Percentiles rank a stretch among this genome's conserved stretches.
phyloP scores from a whole-genome alignment of 805 yeast genomes.

The Pichia cephalocereana region DNA sequence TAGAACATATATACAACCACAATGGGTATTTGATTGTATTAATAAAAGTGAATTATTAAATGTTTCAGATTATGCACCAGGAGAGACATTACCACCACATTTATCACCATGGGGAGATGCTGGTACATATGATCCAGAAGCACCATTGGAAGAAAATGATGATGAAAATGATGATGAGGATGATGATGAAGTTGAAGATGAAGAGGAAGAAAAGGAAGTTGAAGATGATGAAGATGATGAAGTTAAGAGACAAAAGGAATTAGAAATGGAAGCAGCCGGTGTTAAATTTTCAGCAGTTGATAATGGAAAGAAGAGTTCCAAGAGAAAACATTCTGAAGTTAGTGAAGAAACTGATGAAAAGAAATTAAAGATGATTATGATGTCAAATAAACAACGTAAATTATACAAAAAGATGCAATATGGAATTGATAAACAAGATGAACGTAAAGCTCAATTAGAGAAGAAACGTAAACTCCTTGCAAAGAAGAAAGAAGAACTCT shows the following conservation, averaged over 20 bases:
- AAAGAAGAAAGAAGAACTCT: conserved; percentile 40
- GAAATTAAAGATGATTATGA: conserved; percentile 91
- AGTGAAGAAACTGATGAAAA: conserved; percentile 59
- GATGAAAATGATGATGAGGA: conserved; percentile 36
- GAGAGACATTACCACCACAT: conserved; percentile 94
- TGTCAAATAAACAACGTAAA: conserved; percentile 93
- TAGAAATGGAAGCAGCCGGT: conserved; percentile 87
- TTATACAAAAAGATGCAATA: conserved; percentile 92
- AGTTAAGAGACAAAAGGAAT: conserved; percentile 61
- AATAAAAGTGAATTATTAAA: conserved; percentile 69
- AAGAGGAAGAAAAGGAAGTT: conserved; percentile 44
- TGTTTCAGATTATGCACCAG: conserved; percentile 82
- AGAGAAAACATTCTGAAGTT: conserved; percentile 30
- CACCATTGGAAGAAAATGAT: conserved; percentile 31
- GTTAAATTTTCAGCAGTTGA: conserved; percentile 57
- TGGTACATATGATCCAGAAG: conserved; percentile 80
- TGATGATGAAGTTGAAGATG: conserved; percentile 42
- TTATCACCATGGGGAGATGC: conserved; percentile 99
- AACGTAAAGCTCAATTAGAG: conserved; percentile 57
- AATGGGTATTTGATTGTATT: conserved; percentile 91
- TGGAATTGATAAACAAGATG: conserved; percentile 76
- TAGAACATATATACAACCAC: conserved; percentile 93
- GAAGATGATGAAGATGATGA: conserved; percentile 43
- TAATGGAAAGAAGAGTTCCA: conserved; percentile 19
- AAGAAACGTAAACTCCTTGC: conserved; percentile 63